A percentile compares a stretch with the other conserved stretches of the same genome.
Conservation (phyloP, 805 yeast genomes). For the Lachancea kluyveri region DNA sequence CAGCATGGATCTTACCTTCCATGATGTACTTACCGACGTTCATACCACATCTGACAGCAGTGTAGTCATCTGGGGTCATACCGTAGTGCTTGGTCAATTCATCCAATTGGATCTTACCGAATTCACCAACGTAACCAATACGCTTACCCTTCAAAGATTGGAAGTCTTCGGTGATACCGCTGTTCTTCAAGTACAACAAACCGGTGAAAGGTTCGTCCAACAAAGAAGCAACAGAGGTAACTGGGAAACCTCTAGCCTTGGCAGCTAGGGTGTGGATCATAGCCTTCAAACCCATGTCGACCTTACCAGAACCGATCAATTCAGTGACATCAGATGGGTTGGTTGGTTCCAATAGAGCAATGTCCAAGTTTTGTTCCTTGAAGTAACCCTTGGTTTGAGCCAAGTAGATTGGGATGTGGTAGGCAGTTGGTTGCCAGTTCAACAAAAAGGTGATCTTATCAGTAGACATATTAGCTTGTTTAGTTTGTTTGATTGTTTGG, state of each 20-base stretch:
- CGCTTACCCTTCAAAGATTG: conserved; percentile 45
- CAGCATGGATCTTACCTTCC: conserved; percentile 51
- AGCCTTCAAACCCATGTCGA: conserved; percentile 54
- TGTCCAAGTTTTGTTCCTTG: conserved; percentile 43
- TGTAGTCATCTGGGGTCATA: conserved; percentile 49
- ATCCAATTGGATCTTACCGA: conserved; percentile 53
- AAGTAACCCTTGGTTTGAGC: conserved; percentile 47
- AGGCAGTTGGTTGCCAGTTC: conserved; percentile 52
- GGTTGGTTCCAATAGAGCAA: conserved; percentile 49
- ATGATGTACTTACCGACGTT: conserved; percentile 50
- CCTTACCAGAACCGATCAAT: conserved; percentile 49
- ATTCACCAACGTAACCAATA: conserved; percentile 54
- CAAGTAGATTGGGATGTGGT: conserved; percentile 46
- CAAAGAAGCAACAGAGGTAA: conserved; percentile 48
- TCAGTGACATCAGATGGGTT: conserved; percentile 56
- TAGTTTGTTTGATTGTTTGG: no score
- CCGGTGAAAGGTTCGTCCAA: conserved; percentile 57
- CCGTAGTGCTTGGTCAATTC: conserved; percentile 51
- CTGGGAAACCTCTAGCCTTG: conserved; percentile 52
- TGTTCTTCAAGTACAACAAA: conserved; percentile 43
- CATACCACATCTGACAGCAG: conserved; percentile 56
- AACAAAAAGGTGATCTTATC: conserved; percentile 45
- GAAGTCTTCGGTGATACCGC: conserved; percentile 47
- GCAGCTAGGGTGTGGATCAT: conserved; percentile 58
- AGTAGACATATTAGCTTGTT: conserved; percentile 37